Evolutionary conservation across 164 flowering plant species (phyloP), one percentile per base, ranked within the genome.

Genomic region (Tetrastigma voinierianum): DNA sequence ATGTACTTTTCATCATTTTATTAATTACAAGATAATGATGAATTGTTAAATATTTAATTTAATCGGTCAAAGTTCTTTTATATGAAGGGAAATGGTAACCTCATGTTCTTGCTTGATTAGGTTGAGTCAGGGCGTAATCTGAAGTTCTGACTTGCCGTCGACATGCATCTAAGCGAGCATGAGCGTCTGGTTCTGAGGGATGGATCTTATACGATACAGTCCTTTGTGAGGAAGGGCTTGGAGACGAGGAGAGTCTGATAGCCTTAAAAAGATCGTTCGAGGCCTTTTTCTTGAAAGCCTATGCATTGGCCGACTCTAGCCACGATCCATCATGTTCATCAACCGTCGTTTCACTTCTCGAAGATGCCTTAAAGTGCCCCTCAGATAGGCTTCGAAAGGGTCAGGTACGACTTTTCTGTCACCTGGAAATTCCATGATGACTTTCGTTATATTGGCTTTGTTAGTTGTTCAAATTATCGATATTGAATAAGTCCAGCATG

Each of bases 301-400:
- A 92, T 86, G 99, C 98, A 61, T 82, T 96, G 75, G 99, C 99
- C 16, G 99, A 96, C 76, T 96, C 99, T 64, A 86, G 93, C 62
- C 86, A 65, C 61, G 98, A 96, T 75, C 83, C 90, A 52, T 89
- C 96, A 59, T 86, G 87, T 82, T 87, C 96, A 10, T 74, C 91
- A 9, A 77, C 82, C 59, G 98, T 96, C 73, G 74, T 92, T 43
- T 87, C 96, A 51, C 95, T 96, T 72, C 96, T 96, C 51, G 87
- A 92, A 81, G 91, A 96, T 70, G 99, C 99, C 49, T 68, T 96
- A 77, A 88, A 84, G 78, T 96, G 99, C 67, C 97, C 97, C 49
- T 96, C 99, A 9, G 99, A 96, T 72, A 85, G 94, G 76, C 90
- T 96, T 73, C 99, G 99, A 40, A 96, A 96, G 67, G 98, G 99